Conservation (phyloP, 129 eudicot genomes). For the Flaveria sonorensis region DNA sequence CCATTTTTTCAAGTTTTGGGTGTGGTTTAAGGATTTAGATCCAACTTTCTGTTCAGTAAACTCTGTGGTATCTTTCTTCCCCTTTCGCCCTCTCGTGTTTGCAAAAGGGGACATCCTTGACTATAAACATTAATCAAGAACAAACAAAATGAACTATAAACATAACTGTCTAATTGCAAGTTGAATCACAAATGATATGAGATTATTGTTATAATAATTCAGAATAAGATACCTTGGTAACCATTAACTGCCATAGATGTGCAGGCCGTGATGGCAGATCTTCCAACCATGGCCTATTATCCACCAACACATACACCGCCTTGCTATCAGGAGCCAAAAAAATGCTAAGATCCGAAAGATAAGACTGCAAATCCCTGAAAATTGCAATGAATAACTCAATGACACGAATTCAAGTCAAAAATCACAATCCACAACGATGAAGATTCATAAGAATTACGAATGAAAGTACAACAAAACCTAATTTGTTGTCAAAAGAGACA, state of each 20-base stretch:
- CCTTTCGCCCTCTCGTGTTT: constrained; percentile 56
- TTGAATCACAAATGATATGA: neutral
- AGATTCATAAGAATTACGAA: neutral
- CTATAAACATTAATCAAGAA: constrained; percentile 39
- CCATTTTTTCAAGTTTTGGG: constrained; percentile 61
- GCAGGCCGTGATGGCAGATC: constrained; percentile 84
- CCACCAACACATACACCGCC: constrained; percentile 76
- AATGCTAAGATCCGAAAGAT: constrained; percentile 88
- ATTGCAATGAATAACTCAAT: neutral
- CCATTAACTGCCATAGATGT: constrained; percentile 94
- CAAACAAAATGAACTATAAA: neutral
- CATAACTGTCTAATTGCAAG: neutral
- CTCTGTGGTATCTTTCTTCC: constrained; percentile 45
- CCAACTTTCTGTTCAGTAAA: constrained; percentile 37
- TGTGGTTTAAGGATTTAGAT: constrained; percentile 36
- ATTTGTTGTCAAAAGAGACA: constrained; percentile 18
- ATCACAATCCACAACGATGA: neutral
- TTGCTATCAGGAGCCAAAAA: constrained; percentile 76
- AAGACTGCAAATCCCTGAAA: constrained; percentile 92
- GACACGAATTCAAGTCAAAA: constrained; percentile 1
- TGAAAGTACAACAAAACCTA: constrained; percentile 11
- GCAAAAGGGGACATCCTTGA: constrained; percentile 98
- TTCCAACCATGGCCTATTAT: constrained; percentile 88
- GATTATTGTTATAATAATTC: neutral
- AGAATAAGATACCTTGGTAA: constrained; percentile 69